Conservation (phyloP, 306 rosid species). For the Begonia fuchsioides region DNA sequence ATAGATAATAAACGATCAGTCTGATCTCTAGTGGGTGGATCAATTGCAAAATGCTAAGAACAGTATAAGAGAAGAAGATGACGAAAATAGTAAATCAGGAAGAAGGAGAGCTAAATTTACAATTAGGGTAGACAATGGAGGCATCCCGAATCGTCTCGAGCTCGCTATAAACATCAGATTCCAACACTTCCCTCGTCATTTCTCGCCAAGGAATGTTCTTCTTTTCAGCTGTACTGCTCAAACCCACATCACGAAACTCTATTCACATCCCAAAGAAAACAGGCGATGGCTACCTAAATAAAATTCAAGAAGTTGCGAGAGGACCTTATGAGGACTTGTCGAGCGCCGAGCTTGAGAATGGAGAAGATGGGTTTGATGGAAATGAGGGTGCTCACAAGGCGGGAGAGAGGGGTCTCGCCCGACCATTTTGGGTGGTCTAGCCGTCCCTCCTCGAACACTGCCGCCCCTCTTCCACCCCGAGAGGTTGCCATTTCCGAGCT, state of each 20-base stretch:
- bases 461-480: too few relatives aligned
- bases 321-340: slow-evolving; percentile 45
- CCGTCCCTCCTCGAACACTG: slow-evolving; percentile 27
- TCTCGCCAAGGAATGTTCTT: slow-evolving; percentile 55
- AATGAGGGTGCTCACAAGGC: slow-evolving; percentile 33
- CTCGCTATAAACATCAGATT: slow-evolving; percentile 43
- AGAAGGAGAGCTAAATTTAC: slow-evolving; percentile 11
- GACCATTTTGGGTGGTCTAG: slow-evolving; percentile 35
- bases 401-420: slow-evolving; percentile 47
- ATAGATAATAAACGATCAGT: too few relatives aligned
- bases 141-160: slow-evolving; percentile 32
- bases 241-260: slow-evolving; percentile 10
- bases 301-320: background rate
- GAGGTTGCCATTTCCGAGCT: slow-evolving; percentile 10
- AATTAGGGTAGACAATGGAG: slow-evolving; percentile 46
- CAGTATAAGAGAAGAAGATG: background rate
- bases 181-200: slow-evolving; percentile 36
- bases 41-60: background rate
- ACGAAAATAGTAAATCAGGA: too few relatives aligned
- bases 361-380: slow-evolving; percentile 51
- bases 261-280: background rate
- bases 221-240: slow-evolving; percentile 55
- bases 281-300: background rate
- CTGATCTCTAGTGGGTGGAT: too few relatives aligned
- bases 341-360: slow-evolving; percentile 47